These are phyloP conservation scores for Rhynchosporium secalis DNA, from an alignment of 2,329 filamentous ascomycete genomes.

Conservation along the genomic window DNA sequence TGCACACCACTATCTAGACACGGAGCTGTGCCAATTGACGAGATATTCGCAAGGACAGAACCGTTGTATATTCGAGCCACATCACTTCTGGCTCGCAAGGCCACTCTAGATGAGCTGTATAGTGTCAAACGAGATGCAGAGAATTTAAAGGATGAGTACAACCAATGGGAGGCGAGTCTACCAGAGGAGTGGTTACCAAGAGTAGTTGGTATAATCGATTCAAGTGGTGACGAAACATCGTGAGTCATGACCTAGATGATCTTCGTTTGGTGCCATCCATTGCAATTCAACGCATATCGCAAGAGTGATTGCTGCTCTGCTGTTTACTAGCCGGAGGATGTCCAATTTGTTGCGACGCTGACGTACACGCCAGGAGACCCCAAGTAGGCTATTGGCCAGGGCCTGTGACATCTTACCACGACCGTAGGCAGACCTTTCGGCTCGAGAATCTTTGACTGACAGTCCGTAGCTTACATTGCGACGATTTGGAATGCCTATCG, in stretches of 20 bases:
- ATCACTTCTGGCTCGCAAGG: neutral
- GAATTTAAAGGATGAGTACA: neutral
- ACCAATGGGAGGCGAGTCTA: neutral
- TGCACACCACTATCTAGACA: constrained; percentile 1
- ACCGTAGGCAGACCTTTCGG: neutral
- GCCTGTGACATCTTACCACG: neutral
- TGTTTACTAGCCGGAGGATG: neutral
- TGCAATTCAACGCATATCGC: neutral
- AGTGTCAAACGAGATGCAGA: neutral
- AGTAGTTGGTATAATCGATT: neutral
- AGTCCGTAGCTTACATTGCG: neutral
- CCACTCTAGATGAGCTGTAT: constrained; percentile 8
- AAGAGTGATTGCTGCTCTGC: neutral
- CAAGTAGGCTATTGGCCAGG: constrained; percentile 10
- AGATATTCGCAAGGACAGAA: constrained; percentile 3
- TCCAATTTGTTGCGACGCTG: neutral
- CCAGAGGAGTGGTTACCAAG: constrained; percentile 4
- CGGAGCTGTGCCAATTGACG: neutral
- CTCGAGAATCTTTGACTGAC: neutral
- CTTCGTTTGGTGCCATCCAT: no score
- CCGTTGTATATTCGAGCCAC: neutral
- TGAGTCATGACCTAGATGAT: neutral
- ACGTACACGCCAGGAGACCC: neutral
- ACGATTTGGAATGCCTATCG: constrained; percentile 12
- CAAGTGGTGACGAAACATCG: neutral